Percentiles rank a stretch among this genome's conserved stretches.
Evolutionary conservation across 1,284 basidiomycete genomes (phyloP).

Genomic region (Cutaneotrichosporon sp.): DNA sequence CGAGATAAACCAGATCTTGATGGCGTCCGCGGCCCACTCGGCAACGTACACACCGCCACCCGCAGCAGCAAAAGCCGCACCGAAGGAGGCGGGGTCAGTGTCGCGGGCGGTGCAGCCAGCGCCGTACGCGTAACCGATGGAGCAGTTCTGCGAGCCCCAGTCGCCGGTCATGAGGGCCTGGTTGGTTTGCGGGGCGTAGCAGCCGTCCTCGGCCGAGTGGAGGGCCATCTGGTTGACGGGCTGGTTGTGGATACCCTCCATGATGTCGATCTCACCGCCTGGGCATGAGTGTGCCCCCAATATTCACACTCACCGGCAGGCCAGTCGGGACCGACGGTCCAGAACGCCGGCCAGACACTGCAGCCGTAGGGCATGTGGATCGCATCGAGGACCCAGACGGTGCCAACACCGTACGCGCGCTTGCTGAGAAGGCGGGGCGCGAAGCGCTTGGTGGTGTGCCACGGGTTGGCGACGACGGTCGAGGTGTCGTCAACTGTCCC

Average conservation of each 20-base stretch:
- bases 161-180: constrained; percentile 10
- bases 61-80: constrained; percentile 63
- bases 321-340: constrained; percentile 45
- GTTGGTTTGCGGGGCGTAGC: constrained; percentile 14
- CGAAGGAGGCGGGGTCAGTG: constrained; percentile 62
- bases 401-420: constrained; percentile 57
- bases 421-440: constrained; percentile 67
- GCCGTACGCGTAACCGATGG: constrained; percentile 54
- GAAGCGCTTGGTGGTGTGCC: constrained; percentile 62
- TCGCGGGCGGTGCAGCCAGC: constrained; percentile 65
- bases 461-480: constrained; percentile 58
- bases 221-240: constrained; percentile 47
- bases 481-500: constrained; percentile 36
- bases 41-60: constrained; percentile 74
- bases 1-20: constrained; percentile 73
- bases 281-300: background rate
- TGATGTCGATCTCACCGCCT: constrained; percentile 49
- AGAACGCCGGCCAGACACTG: constrained; percentile 42
- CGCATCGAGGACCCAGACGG: constrained; percentile 59
- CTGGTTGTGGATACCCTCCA: constrained; percentile 44
- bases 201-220: constrained; percentile 31
- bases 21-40: constrained; percentile 61
- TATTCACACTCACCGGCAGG: constrained; percentile 17
- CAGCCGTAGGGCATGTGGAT: constrained; percentile 64
- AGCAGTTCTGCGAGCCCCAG: constrained; percentile 34